Conservation (phyloP, 768 basidiomycete genomes). For the Mycena latifolia region DNA sequence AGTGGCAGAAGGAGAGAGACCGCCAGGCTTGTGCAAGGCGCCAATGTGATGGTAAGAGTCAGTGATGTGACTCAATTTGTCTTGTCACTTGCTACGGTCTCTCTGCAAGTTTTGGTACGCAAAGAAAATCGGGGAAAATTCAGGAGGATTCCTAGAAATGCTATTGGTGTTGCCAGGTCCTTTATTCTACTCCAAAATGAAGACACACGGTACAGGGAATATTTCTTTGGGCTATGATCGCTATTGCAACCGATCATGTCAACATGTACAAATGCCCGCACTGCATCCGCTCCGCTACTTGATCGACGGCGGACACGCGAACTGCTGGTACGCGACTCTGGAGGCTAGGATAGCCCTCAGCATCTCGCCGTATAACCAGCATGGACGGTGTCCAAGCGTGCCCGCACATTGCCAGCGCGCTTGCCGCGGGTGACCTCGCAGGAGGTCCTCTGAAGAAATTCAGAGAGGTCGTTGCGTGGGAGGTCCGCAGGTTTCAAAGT, state of each 20-base stretch:
- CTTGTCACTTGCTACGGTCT: not conserved
- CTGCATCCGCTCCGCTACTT: too few species aligned
- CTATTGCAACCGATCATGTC: too few species aligned
- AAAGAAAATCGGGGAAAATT: not conserved
- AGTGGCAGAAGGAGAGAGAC: constrained; percentile 8
- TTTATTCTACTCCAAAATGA: too few species aligned
- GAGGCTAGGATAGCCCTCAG: not conserved
- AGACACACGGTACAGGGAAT: too few species aligned
- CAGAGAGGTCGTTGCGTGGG: constrained; percentile 26
- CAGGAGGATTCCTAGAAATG: too few species aligned
- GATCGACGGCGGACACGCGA: too few species aligned
- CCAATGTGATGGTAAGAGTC: not conserved
- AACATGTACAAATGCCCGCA: too few species aligned
- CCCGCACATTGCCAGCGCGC: constrained; percentile 22
- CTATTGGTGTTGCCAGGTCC: too few species aligned
- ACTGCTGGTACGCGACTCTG: too few species aligned
- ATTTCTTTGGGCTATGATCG: too few species aligned
- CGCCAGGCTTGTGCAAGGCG: constrained; percentile 15
- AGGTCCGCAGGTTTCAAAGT: constrained; percentile 22
- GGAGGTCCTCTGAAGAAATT: constrained; percentile 21
- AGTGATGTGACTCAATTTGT: not conserved
- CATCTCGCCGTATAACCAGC: not conserved
- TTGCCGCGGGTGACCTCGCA: constrained; percentile 12
- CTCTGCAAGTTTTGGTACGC: not conserved
- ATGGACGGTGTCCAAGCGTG: constrained; percentile 2